phyloP scores from a whole-genome alignment of 73 alveolate genomes.

The Symbiodinium pilosum region DNA sequence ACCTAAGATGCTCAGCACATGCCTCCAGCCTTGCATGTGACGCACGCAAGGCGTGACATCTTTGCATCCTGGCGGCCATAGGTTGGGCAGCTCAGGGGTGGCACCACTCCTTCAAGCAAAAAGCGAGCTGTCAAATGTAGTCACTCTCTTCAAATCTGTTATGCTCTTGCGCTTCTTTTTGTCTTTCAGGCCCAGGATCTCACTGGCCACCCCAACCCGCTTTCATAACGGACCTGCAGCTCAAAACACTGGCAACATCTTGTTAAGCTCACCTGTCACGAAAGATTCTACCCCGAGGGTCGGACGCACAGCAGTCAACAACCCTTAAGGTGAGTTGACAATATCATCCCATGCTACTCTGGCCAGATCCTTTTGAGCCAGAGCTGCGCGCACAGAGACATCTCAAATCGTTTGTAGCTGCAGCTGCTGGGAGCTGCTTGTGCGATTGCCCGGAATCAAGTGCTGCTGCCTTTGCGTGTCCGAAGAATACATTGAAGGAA shows the following conservation, averaged over 20 bases:
- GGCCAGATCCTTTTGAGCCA: not conserved
- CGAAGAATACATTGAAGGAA: too few relatives aligned
- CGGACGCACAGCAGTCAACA: conserved; percentile 37
- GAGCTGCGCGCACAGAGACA: not conserved
- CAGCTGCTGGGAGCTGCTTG: too few relatives aligned
- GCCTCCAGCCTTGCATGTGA: too few relatives aligned
- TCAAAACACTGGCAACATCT: not conserved
- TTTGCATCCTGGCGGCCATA: not conserved
- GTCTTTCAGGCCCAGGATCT: not conserved
- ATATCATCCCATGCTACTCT: not conserved
- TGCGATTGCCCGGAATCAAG: too few relatives aligned
- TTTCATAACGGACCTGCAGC: not conserved
- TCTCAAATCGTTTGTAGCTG: too few relatives aligned
- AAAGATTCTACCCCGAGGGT: not conserved
- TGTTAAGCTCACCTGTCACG: not conserved
- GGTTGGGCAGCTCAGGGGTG: not conserved
- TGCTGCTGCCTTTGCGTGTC: too few relatives aligned
- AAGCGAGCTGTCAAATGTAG: too few relatives aligned
- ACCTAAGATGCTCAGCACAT: not conserved
- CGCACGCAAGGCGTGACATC: too few relatives aligned
- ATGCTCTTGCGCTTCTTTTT: too few relatives aligned
- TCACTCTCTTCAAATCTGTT: not conserved
- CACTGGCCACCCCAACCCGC: not conserved
- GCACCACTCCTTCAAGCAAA: conserved; percentile 2
- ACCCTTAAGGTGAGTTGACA: conserved; percentile 76